phyloP scores from a whole-genome alignment of 1,139 yeast genomes.

The Taphrina flavorubra region DNA sequence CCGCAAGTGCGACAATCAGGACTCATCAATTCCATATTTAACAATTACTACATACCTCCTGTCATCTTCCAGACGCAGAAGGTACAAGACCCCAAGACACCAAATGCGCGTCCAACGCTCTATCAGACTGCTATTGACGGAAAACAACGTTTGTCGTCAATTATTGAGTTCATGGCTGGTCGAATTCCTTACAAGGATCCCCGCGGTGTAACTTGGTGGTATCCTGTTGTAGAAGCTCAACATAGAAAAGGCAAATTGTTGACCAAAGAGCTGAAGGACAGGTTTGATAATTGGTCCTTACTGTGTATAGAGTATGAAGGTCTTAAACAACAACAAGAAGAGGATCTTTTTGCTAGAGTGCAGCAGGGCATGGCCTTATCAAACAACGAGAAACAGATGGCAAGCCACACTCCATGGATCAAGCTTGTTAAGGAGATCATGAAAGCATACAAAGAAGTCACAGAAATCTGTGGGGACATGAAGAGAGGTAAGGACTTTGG shows the following conservation, averaged over 20 bases:
- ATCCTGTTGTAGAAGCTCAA: constrained; percentile 14
- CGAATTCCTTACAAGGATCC: constrained; percentile 32
- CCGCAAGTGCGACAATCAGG: constrained; percentile 44
- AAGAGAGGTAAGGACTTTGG: constrained; percentile 21
- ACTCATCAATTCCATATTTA: constrained; percentile 33
- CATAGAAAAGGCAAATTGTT: constrained; percentile 11
- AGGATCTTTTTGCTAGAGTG: constrained; percentile 39
- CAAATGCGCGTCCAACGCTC: constrained; percentile 3
- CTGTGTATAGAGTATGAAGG: constrained; percentile 33
- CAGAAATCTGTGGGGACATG: constrained; percentile 14
- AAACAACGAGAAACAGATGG: constrained; percentile 28
- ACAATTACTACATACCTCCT: constrained; percentile 40
- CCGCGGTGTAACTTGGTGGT: constrained; percentile 24
- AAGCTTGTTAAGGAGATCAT: constrained; percentile 26
- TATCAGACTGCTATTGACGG: constrained; percentile 38
- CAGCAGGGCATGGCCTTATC: constrained; percentile 41
- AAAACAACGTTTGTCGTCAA: constrained; percentile 37
- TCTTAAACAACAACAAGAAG: constrained; percentile 31
- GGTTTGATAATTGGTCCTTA: constrained; percentile 20
- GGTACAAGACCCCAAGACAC: constrained; percentile 12
- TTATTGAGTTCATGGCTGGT: constrained; percentile 35
- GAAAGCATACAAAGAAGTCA: constrained; percentile 14
- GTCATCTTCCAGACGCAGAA: constrained; percentile 22
- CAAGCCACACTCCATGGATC: constrained; percentile 24
- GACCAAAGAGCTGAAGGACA: constrained; percentile 30